Conservation (phyloP, 345 rosid genomes). For the Linum usitatissimum region DNA sequence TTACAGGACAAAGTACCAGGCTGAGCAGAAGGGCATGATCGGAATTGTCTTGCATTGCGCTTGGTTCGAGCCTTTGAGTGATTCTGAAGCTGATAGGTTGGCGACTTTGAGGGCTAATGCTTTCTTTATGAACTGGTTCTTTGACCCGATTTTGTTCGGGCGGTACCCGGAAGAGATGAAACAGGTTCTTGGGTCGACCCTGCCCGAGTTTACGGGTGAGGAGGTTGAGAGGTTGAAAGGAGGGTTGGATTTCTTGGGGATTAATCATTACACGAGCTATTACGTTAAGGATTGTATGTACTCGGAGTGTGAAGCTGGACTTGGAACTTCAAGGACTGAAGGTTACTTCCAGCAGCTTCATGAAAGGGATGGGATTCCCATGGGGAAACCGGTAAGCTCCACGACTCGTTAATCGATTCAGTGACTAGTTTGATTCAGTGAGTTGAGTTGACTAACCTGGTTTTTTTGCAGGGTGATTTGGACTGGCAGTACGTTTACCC, state of each 20-base stretch:
- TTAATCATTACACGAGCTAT: slow-evolving; percentile 13
- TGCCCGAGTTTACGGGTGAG: slow-evolving; percentile 10
- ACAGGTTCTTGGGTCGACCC: slow-evolving; percentile 6
- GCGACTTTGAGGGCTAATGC: slow-evolving; percentile 14
- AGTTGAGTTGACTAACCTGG: neutral
- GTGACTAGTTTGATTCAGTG: neutral
- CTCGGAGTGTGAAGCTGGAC: slow-evolving; percentile 3
- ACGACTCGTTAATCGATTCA: too few relatives aligned
- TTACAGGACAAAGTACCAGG: slow-evolving; percentile 19
- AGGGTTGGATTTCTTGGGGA: slow-evolving; percentile 14
- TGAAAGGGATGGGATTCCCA: slow-evolving; percentile 9
- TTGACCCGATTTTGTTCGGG: slow-evolving; percentile 13
- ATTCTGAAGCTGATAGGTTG: slow-evolving; percentile 14
- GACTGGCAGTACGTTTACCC: slow-evolving; percentile 1
- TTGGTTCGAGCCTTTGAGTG: slow-evolving; percentile 14
- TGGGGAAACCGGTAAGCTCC: slow-evolving; percentile 8
- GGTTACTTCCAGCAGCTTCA: slow-evolving; percentile 1
- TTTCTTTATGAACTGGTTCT: slow-evolving; percentile 15
- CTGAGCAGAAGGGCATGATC: slow-evolving; percentile 16
- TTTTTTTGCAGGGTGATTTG: neutral
- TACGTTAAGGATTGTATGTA: slow-evolving; percentile 14
- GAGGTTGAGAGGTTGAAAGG: slow-evolving; percentile 9
- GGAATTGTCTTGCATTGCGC: slow-evolving; percentile 12
- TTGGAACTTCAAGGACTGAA: slow-evolving; percentile 10
- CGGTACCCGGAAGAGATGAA: slow-evolving; percentile 17